A percentile compares a stretch with the other conserved stretches of the same genome.
Conservation (phyloP, 2,329 filamentous ascomycete genomes). For the Colletotrichum acutatum region DNA sequence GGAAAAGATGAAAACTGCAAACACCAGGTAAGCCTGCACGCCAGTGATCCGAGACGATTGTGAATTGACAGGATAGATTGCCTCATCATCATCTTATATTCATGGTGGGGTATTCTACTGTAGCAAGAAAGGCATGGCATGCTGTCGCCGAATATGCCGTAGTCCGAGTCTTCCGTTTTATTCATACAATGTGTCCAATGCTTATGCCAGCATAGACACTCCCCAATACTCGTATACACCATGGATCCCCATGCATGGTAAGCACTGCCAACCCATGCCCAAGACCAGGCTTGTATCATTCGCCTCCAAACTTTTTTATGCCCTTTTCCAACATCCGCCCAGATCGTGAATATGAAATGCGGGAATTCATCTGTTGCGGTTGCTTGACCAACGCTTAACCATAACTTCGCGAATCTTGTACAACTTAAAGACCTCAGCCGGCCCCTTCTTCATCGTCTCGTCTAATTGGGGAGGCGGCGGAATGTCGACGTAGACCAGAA, state of each 20-base stretch:
- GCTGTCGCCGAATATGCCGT: constrained; percentile 15
- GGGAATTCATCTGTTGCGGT: constrained; percentile 67
- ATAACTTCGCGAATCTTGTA: constrained; percentile 86
- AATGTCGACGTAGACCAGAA: constrained; percentile 91
- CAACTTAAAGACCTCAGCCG: constrained; percentile 71
- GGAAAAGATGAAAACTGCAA: not conserved
- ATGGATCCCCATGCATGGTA: constrained; percentile 4
- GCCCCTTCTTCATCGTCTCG: constrained; percentile 55
- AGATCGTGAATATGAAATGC: not conserved
- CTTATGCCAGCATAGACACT: not conserved
- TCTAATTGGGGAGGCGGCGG: constrained; percentile 71
- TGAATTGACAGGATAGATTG: not conserved
- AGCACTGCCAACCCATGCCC: not conserved
- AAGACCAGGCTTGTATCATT: not conserved
- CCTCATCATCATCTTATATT: constrained; percentile 23
- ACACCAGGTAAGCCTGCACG: not conserved
- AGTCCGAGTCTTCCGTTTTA: constrained; percentile 3
- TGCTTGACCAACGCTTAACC: constrained; percentile 85
- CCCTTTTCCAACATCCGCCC: constrained; percentile 5
- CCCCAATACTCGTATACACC: constrained; percentile 1
- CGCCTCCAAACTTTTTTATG: not conserved
- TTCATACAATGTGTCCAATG: constrained; percentile 22
- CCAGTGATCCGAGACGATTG: too few relatives aligned
- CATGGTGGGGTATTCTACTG: constrained; percentile 22
- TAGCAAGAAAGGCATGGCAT: not conserved